Percentiles rank a stretch among this genome's conserved stretches.
These are phyloP conservation scores for Phytophthora cajani DNA, from an alignment of 352 stramenopile species.

Conservation along the genomic window DNA sequence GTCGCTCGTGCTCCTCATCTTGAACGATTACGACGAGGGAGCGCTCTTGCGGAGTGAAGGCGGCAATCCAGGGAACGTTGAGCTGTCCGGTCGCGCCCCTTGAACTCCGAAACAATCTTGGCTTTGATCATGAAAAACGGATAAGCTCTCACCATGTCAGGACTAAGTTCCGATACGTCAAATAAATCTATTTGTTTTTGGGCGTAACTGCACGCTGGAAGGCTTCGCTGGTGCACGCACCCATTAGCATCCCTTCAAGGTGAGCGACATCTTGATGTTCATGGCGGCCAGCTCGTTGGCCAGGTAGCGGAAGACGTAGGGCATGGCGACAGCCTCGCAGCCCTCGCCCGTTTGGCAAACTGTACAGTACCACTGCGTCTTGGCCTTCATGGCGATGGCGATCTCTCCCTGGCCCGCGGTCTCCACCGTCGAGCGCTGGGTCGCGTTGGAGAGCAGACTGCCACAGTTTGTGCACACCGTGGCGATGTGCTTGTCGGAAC, in stretches of 20 bases:
- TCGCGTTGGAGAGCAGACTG: slow-evolving; percentile 87
- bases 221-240: slow-evolving; percentile 13
- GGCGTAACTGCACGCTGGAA: slow-evolving; percentile 29
- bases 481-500: slow-evolving; percentile 98
- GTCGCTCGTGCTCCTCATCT: slow-evolving; percentile 47
- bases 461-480: slow-evolving; percentile 96
- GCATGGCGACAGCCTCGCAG: slow-evolving; percentile 95
- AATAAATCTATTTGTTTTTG: slow-evolving; percentile 49
- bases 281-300: slow-evolving; percentile 99
- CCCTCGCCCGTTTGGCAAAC: slow-evolving; percentile 89
- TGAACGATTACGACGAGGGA: neutral
- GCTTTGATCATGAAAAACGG: slow-evolving; percentile 21
- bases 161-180: slow-evolving; percentile 23
- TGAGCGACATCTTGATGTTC: slow-evolving; percentile 99
- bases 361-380: slow-evolving; percentile 87
- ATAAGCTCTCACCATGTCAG: slow-evolving; percentile 29
- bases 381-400: slow-evolving; percentile 87
- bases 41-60: slow-evolving; percentile 6
- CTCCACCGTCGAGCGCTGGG: slow-evolving; percentile 84
- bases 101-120: slow-evolving; percentile 21
- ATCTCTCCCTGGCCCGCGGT: slow-evolving; percentile 85
- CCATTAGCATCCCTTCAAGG: slow-evolving; percentile 67
- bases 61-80: slow-evolving; percentile 10
- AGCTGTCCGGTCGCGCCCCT: slow-evolving; percentile 25
- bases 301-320: slow-evolving; percentile 99